These are phyloP conservation scores for Alternaria conjuncta DNA, from an alignment of 2,329 filamentous ascomycete genomes.

Conservation along the genomic window DNA sequence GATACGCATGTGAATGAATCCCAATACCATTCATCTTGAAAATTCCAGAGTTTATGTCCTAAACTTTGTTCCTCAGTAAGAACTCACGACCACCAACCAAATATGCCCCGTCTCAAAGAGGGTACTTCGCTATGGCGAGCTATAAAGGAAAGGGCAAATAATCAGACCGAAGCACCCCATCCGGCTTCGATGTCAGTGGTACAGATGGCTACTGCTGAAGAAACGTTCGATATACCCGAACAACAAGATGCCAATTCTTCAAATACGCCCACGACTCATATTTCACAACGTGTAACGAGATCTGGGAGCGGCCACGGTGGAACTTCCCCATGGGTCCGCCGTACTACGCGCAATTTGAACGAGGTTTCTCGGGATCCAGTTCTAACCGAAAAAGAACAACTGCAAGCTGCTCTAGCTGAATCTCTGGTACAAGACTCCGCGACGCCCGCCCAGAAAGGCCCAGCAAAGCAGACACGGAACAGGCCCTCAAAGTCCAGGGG, in stretches of 20 bases:
- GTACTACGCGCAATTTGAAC: not conserved
- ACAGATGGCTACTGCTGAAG: not conserved
- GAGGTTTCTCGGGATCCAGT: not conserved
- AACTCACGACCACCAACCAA: not conserved
- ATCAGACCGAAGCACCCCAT: not conserved
- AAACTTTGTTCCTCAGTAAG: not conserved
- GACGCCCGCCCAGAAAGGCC: not conserved
- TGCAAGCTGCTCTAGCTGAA: not conserved
- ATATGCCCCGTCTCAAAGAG: not conserved
- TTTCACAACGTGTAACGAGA: not conserved
- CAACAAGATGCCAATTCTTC: not conserved
- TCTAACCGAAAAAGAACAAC: not conserved
- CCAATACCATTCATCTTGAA: not conserved
- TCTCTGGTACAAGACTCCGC: not conserved
- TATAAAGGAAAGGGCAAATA: not conserved
- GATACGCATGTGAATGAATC: not conserved
- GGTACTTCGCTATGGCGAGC: not conserved
- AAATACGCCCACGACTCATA: not conserved
- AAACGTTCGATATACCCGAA: not conserved
- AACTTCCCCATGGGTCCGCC: not conserved
- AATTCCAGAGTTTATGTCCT: not conserved
- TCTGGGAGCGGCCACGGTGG: not conserved
- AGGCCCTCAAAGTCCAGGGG: not conserved
- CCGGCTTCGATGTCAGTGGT: not conserved
- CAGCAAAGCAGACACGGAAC: not conserved